Evolutionary conservation across 2,329 filamentous ascomycete species (phyloP).

Genomic region (Fusarium metavorans): DNA sequence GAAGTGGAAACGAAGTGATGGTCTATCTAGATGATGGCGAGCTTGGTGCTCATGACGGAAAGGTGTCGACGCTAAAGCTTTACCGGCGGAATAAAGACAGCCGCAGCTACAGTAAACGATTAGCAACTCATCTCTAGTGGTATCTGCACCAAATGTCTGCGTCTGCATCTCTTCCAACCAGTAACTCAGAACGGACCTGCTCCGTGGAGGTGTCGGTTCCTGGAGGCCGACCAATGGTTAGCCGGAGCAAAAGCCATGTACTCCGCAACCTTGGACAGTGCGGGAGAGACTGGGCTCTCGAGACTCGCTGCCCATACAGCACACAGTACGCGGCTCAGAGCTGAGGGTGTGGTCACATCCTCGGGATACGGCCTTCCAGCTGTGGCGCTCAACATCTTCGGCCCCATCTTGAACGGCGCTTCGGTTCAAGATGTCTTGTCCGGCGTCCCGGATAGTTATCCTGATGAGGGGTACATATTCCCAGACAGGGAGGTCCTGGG

Average conservation of each 20-base stretch:
- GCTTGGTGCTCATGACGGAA: slow-evolving; percentile 3
- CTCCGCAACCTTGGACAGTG: slow-evolving; percentile 19
- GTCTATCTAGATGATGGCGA: not conserved
- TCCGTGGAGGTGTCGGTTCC: not conserved
- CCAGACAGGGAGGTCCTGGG: not conserved
- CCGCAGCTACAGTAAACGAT: not conserved
- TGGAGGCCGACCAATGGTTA: not conserved
- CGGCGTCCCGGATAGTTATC: not conserved
- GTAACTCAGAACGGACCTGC: not conserved
- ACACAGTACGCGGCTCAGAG: not conserved
- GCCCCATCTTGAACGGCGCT: slow-evolving; percentile 1
- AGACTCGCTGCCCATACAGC: not conserved
- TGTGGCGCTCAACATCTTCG: not conserved
- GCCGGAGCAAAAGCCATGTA: not conserved
- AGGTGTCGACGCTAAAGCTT: not conserved
- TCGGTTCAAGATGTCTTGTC: not conserved
- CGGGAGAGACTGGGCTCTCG: not conserved
- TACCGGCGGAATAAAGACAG: not conserved
- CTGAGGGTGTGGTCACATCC: slow-evolving; percentile 1
- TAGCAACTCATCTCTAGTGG: not conserved
- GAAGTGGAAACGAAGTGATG: not conserved
- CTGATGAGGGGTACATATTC: not conserved
- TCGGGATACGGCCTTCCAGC: slow-evolving; percentile 1
- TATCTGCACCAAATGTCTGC: not conserved
- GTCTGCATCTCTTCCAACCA: not conserved